Evolutionary conservation across 129 eudicot species (phyloP), one percentile per base, ranked within the genome.

Genomic region (Helichrysum umbraculigerum): DNA sequence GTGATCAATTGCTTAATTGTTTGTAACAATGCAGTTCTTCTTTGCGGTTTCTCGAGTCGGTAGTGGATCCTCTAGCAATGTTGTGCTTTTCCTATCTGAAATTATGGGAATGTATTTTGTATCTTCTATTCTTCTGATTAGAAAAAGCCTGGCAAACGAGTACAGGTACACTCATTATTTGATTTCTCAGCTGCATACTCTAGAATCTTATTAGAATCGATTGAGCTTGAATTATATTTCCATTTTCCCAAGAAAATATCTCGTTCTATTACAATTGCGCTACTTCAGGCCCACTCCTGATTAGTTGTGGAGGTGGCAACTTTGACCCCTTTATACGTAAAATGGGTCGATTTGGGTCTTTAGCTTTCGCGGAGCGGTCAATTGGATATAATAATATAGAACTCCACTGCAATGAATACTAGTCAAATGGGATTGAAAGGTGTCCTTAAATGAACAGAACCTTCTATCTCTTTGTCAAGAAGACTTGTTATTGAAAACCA

Each of bases 31-130:
- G 81, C 92, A 94, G 99, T 94, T 94, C 81, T 94, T 94, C 86
- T 94, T 94, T 87, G 99, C 99, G 16, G 92, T 94, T 74, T 94
- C 99, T 69, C 87, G 96, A 82, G 99, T 91, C 83, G 97, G 99
- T 41, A 94, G 99, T 74, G 99, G 99, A 86, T 94, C 99, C 35
- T 94, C 99, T 11, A 94, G 99, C 84, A 94, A 91, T 33, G 96
- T 94, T 71, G 99, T 94, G 66, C 94, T 94, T 71, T 91, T 94
- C 57, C 92, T 94, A 10, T 94, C 99, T 62, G 99, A 94, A 86
- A 94, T 94, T 73, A 94, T 94, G 99, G 99, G 99, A 72, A 94
- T 94, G 99, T 94, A 94, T 68, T 94, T 94, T 72, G 81, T 94
- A 50, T 94, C 99, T 22, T 94, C 99, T 25, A 94, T 94, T 74